Base-by-base conservation (phyloP, 2,329 filamentous ascomycete species). In the Colletotrichum siamense region DNA sequence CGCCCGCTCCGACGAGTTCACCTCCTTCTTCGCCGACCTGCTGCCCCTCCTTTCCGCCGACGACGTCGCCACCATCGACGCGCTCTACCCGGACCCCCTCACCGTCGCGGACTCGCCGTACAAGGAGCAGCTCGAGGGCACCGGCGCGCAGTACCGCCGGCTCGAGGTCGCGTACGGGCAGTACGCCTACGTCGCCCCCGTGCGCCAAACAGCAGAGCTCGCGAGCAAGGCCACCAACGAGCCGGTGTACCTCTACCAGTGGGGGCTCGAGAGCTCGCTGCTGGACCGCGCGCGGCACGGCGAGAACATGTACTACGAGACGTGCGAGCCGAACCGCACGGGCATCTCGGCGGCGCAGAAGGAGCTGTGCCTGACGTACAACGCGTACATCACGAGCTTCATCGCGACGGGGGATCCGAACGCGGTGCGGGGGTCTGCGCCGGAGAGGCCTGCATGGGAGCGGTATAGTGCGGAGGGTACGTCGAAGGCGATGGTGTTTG, bases 161-260 rank as follows among this genome's bases (percentile, higher is more conserved):
- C 84, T 92, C 2, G 90, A 92, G 78, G 88, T 90, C 12, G 91
- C 91, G 0, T 94, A 94, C 81, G 90, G 88, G 0, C 90, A 94
- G 80, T 94, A 92, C 79, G 92, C 91, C 0, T 94, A 94, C 80
- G 90, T 93, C 61, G 91, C 90, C n/a, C 92, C 92, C 0, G 91
- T 94, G 0, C 85, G 92, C 3, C 91, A 93, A 80, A 91, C 90
- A 0, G 91, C 90, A 0, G 85, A 89, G 68, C 86, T 86, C 12
- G 71, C 15, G 67, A 80, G 77, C 66, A 83, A 78, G 77, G 89
- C 1, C 91, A 90, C 78, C 84, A 24, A 9, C 8, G 57, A 69
- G 64, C 70, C 74, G 9, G 70, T 76, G 10, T 76, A 76, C 59
- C 65, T 92, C 0, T 94, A 93, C 80, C 90, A 92, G 80, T 94